A percentile compares a stretch with the other conserved stretches of the same genome.
Conservation (phyloP, 768 basidiomycete species). For the Lactarius tabidus region DNA sequence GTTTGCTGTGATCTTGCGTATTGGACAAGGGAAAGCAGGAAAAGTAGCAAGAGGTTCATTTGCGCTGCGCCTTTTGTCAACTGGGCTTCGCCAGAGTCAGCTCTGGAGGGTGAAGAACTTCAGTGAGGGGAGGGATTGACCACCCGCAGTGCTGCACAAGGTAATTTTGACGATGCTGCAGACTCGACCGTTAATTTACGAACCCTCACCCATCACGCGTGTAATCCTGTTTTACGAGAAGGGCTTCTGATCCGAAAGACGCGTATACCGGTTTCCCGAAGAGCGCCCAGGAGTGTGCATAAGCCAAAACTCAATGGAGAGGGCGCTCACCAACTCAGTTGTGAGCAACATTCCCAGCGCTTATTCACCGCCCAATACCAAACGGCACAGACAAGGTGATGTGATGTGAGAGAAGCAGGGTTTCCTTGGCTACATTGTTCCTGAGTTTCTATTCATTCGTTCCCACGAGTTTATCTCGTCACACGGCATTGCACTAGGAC, state of each 20-base stretch:
- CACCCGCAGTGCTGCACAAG: constrained; percentile 2
- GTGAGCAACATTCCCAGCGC: neutral
- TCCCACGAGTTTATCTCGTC: too few species aligned
- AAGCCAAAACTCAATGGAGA: too few species aligned
- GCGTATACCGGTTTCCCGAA: neutral
- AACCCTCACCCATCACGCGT: neutral
- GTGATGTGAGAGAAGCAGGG: too few species aligned
- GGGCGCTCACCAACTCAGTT: too few species aligned
- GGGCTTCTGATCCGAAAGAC: neutral
- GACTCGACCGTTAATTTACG: neutral
- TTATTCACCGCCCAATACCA: too few species aligned
- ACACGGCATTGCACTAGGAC: too few species aligned
- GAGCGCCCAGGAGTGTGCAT: neutral
- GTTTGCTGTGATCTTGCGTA: constrained; percentile 11
- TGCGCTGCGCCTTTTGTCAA: neutral
- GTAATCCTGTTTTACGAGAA: neutral
- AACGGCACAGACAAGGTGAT: too few species aligned
- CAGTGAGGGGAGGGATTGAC: neutral
- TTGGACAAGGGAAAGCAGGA: neutral
- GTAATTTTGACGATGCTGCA: neutral
- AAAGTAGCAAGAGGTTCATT: neutral
- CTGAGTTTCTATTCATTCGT: too few species aligned
- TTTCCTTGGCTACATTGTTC: too few species aligned
- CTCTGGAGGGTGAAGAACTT: neutral
- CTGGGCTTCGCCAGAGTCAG: neutral